Evolutionary conservation across 129 eudicot species (phyloP), one percentile per base, ranked within the genome.

Genomic region (Erigeron canadensis): DNA sequence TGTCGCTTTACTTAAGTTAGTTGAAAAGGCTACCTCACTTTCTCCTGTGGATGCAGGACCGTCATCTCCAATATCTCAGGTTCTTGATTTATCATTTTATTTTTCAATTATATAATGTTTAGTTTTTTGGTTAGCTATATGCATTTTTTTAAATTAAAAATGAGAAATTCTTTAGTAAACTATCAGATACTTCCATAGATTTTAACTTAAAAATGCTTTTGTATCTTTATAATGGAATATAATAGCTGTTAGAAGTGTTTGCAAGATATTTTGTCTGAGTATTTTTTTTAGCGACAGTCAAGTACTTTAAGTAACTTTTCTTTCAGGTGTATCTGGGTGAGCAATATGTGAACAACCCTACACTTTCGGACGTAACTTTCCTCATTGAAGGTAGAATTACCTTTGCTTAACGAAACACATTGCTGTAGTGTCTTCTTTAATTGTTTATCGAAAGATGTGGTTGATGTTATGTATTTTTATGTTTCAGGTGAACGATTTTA

Each of bases 41-140:
- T 85, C 91, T 81, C 88, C 92, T 1, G 75, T 85, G 43, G 96
- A 89, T 80, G 90, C 87, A 41, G 96, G 92, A 65, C 98, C 97
- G 7, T 88, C 95, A 57, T 87, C 97, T 70, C 96, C 98, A 54
- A 81, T 83, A 63, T 86, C 88, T 65, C 96, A 94, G 91, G 98
- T 83, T 63, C 37, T 42, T 54, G 45, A 15, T 13, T 19, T 22
- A 10, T 60, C 11, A 50, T 45, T 47, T 64, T 34, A 2, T 59
- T 69, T 17, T 21, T 13, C 15, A 37, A 44, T 67, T 50, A 17
- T 19, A 8, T 28, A 28, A 28, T 28, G 34, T 28, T 28, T 28
- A 28, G 34, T 28, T 28, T 28, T 28, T 28, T 28, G 34, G 3
- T 28, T 28, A 28, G 34, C 34, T 28, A 28, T 28, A 28, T 28